These are phyloP conservation scores for Jamesozyma gamospora DNA, from an alignment of 805 yeast species.

Conservation along the genomic window DNA sequence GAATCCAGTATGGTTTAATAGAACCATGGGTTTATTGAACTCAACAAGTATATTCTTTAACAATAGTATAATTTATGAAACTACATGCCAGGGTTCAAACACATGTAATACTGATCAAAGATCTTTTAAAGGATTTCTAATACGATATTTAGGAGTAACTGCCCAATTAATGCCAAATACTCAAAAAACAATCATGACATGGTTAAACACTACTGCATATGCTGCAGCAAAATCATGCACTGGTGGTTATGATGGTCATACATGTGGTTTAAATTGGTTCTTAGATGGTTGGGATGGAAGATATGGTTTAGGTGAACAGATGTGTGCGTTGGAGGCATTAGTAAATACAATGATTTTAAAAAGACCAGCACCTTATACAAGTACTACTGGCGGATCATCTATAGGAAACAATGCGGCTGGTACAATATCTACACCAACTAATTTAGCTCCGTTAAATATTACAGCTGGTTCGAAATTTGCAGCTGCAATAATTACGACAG, in stretches of 20 bases:
- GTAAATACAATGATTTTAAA: slow-evolving; percentile 30
- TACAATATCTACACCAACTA: slow-evolving; percentile 30
- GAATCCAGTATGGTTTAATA: slow-evolving; percentile 52
- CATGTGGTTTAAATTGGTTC: slow-evolving; percentile 81
- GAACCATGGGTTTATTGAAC: slow-evolving; percentile 45
- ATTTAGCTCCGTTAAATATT: slow-evolving; percentile 32
- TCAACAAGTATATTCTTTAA: slow-evolving; percentile 51
- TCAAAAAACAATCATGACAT: slow-evolving; percentile 23
- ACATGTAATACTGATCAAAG: slow-evolving; percentile 79
- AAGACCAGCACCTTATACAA: slow-evolving; percentile 50
- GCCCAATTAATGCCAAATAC: slow-evolving; percentile 55
- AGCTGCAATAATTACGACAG: slow-evolving; percentile 53
- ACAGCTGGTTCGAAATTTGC: slow-evolving; percentile 47
- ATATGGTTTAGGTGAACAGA: slow-evolving; percentile 86
- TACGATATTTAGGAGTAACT: slow-evolving; percentile 64
- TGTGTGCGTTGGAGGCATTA: slow-evolving; percentile 63
- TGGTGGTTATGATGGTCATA: slow-evolving; percentile 78
- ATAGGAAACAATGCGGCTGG: slow-evolving; percentile 62
- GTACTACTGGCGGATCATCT: slow-evolving; percentile 58
- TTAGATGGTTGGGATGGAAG: slow-evolving; percentile 50
- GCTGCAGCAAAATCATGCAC: slow-evolving; percentile 76
- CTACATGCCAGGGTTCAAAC: slow-evolving; percentile 58
- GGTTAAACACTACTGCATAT: slow-evolving; percentile 39
- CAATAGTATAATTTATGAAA: slow-evolving; percentile 50
- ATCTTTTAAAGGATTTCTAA: slow-evolving; percentile 72